Evolutionary conservation across 202 grass and related monocot genomes (phyloP), one percentile per base, ranked within the genome.

Genomic region (Setaria italica): DNA sequence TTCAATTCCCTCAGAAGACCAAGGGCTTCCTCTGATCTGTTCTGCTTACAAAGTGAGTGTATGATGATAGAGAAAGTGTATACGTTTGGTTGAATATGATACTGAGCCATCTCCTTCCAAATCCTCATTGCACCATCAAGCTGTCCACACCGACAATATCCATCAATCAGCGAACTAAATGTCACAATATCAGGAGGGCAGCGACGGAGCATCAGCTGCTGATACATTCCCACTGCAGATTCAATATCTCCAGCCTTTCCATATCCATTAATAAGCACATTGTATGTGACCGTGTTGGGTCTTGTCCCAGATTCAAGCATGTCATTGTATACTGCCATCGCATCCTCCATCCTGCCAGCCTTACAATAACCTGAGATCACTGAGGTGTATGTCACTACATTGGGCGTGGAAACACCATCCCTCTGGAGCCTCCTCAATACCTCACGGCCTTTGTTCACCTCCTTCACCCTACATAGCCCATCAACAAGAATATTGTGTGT

Each of bases 91-190:
- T 77, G 83, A 62, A 96, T 84, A 12, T 89, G 85, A 62, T 66
- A 88, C 50, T 76, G 84, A 71, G 76, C 53, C 90, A 99, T 96
- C 56, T 94, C 86, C 82, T 84, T 88, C 96, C 93, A 99, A 84
- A 91, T 79, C 64, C 20, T 90, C 91, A 92, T 62, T 15, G 96
- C 90, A 84, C 89, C 70, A 78, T 99, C 90, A 16, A 99, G 87
- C 68, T 82, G 86, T 56, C 86, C 81, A 86, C 71, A 89, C 85
- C 88, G 84, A 87, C 90, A 95, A 73, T 95, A 94, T 75, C 96
- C 96, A 88, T 95, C 92, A 76, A 99, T 95, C 91, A 99, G 79
- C 42, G 93, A 95, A 77, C 91, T 99, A 84, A 99, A 89, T 58
- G 96, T 95, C 58, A 99, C 90, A 78, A 99, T 87, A 81, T 99